Base-by-base conservation (phyloP, 1,284 basidiomycete genomes). In the Pulchroboletus neoregius region DNA sequence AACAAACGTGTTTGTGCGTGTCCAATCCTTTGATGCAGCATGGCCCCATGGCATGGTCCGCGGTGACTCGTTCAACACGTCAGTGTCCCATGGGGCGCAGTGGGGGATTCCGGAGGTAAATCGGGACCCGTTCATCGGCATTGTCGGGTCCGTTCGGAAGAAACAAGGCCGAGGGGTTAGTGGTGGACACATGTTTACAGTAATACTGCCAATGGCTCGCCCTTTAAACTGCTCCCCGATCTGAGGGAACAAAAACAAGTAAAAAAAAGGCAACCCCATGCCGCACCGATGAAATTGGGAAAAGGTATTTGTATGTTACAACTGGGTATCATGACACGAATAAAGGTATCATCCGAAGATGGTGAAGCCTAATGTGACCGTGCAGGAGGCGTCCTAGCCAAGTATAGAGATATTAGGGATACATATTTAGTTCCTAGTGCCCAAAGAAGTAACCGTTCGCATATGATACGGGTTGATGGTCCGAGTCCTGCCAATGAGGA, bases 331-430 rank as follows among this genome's bases (percentile, higher is more conserved):
- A 33, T 32, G 42, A 45, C 15, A 43, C 47, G 34, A 42, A 40
- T 18, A 36, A 34, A 34, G 56, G 56, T 58, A 56, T 58, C 46
- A 38, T 32, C 36, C 36, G 37, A 50, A 26, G 42, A 37, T 4
- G 33, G 26, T 23, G 27, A 34, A 13, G 18, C n/a, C 39, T 28
- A 39, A 39, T 22, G 33, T 45, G 37, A n/a, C n/a, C n/a, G n/a
- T n/a, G 30, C 7, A 27, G 28, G 13, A 16, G 37, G 26, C 35
- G 54, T 58, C 46, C 46, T 35, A 41, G 49, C 37, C 39, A 33
- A 20, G 38, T 43, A 40, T 35, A 34, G 50, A 39, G 45, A 59
- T 57, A 54, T 37, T 57, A 61, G 28, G 41, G 50, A 58, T 58
- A 58, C 27, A 58, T 58, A 59, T 37, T 4, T 34, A 35, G 34